Base-by-base conservation (phyloP, 2,329 filamentous ascomycete species). In the Alternaria brassicae region DNA sequence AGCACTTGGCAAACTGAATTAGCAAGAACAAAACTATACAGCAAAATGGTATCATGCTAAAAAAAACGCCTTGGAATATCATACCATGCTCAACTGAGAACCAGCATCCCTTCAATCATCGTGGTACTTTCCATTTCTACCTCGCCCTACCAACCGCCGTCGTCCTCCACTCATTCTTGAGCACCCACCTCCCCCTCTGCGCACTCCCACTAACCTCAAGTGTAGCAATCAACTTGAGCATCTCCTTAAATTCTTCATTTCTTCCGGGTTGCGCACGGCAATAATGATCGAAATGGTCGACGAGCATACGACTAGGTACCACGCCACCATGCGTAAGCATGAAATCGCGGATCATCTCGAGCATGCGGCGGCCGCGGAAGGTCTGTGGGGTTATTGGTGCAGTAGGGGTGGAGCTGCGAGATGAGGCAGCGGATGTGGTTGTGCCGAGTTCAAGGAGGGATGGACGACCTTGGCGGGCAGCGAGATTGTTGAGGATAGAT, bases 261-360 rank as follows among this genome's bases (percentile, higher is more conserved):
- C 89, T 89, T 61, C 91, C 86, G 61, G 87, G 85, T 25, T 84
- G 78, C 41, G 87, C 91, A 21, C 85, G 86, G 73, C 92, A 96
- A 70, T 88, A 91, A 13, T 87, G 86, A 77, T 93, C 92, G 77
- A 97, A 98, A 72, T 97, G 92, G 71, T 96, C 91, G 23, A 97
- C 90, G 42, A 97, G 79, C 83, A 92, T 89, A 80, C 96, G 92
- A 40, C 91, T 93, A 5, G 91, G 88, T 6, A 91, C 91, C 32
- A 86, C 85, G 3, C 93, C 93, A 9, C 91, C 91, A 56, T 96
- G 92, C 23, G 87, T 84, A 42, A 85, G 83, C 65, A 98, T 88
- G 68, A 93, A 98, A 40, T 89, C 86, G 37, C 89, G 88, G 56
- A 97, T 96, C 69, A 82, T 73, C 30, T 76, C 77, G 13, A 84